Evolutionary conservation across 179 eudicot genomes (phyloP).

Genomic region (Spergularia azorica): DNA sequence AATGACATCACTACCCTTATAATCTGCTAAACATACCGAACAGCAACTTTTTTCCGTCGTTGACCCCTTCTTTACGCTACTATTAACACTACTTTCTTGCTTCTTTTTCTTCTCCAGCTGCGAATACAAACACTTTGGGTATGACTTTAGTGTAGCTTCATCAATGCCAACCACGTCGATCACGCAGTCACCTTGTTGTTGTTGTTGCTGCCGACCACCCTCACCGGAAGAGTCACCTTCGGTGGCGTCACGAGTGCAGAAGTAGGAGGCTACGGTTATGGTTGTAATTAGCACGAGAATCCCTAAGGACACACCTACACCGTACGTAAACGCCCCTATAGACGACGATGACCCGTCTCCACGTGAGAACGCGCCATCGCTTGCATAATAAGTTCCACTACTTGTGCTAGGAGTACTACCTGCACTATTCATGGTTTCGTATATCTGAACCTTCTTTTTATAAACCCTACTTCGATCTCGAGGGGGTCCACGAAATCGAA

Average conservation of each 20-base stretch:
- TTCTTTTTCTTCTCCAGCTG: slow-evolving; percentile 24
- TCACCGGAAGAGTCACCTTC: background rate
- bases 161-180: slow-evolving; percentile 65
- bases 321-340: slow-evolving; percentile 69
- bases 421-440: slow-evolving; percentile 9
- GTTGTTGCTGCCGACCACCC: background rate
- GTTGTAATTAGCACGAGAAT: slow-evolving; percentile 75
- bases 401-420: slow-evolving; percentile 18
- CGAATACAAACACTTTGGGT: slow-evolving; percentile 66
- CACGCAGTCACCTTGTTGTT: background rate
- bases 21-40: slow-evolving; percentile 63
- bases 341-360: slow-evolving; percentile 15
- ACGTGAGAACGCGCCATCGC: slow-evolving; percentile 30
- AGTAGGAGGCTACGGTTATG: slow-evolving; percentile 78
- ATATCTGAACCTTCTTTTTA: background rate
- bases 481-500: background rate
- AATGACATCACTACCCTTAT: slow-evolving; percentile 48
- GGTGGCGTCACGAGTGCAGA: slow-evolving; percentile 48
- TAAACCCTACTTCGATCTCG: background rate
- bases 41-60: slow-evolving; percentile 50
- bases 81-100: slow-evolving; percentile 9
- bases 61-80: slow-evolving; percentile 23
- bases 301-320: slow-evolving; percentile 76
- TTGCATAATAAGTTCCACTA: slow-evolving; percentile 16
- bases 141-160: slow-evolving; percentile 60